A percentile compares a stretch with the other conserved stretches of the same genome.
phyloP scores from a whole-genome alignment of 2,329 filamentous ascomycete species.

The Acephala macrosclerotiorum region DNA sequence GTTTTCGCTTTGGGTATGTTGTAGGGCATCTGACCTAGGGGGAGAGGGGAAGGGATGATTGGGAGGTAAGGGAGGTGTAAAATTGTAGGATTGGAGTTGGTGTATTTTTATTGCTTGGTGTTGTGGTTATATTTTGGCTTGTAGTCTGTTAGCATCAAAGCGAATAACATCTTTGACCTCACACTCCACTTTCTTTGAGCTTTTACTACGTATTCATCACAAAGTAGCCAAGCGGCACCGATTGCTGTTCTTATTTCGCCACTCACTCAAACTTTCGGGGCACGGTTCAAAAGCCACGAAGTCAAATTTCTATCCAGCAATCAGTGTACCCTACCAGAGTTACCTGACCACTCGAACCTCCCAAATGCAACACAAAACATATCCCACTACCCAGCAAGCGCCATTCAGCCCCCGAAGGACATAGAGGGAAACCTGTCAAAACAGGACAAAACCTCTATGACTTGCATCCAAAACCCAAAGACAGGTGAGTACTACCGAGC shows the following conservation, averaged over 20 bases:
- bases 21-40: neutral
- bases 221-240: too few relatives aligned
- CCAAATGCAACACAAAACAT: too few relatives aligned
- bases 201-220: too few relatives aligned
- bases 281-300: too few relatives aligned
- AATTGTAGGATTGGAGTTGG: neutral
- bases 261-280: too few relatives aligned
- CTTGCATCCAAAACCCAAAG: neutral
- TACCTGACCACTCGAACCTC: too few relatives aligned
- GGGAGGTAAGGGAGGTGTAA: neutral
- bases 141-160: neutral
- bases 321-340: too few relatives aligned
- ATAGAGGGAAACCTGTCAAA: conserved; percentile 6
- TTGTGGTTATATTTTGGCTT: neutral
- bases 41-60: neutral
- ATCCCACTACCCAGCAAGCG: neutral
- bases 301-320: too few relatives aligned
- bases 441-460: conserved; percentile 13
- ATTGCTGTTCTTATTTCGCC: too few relatives aligned
- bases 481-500: neutral
- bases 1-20: conserved; percentile 17
- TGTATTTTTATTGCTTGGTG: conserved; percentile 6
- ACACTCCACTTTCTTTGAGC: too few relatives aligned
- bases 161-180: too few relatives aligned
- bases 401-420: conserved; percentile 8